These are phyloP conservation scores for Saccharomyces uvarum DNA, from an alignment of 1,139 yeast genomes.

Conservation along the genomic window DNA sequence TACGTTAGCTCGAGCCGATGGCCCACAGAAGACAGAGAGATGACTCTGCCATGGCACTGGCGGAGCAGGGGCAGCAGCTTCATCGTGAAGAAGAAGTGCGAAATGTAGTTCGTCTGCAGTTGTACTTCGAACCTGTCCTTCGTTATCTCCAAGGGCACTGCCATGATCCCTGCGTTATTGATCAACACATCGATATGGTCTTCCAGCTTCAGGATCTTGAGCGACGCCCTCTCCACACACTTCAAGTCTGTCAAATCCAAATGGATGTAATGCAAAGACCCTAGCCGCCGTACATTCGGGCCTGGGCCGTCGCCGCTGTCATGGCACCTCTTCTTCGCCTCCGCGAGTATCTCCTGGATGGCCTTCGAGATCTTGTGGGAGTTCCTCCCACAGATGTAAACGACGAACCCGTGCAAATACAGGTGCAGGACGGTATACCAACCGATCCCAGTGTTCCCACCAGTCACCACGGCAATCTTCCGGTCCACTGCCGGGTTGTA, in stretches of 20 bases:
- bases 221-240: slow-evolving; percentile 52
- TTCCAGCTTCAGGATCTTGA: slow-evolving; percentile 44
- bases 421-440: slow-evolving; percentile 69
- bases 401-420: slow-evolving; percentile 67
- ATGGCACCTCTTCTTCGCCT: slow-evolving; percentile 38
- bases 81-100: slow-evolving; percentile 67
- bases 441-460: slow-evolving; percentile 78
- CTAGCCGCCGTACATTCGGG: slow-evolving; percentile 34
- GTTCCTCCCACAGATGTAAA: slow-evolving; percentile 68
- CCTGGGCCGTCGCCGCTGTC: not conserved
- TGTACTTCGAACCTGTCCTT: slow-evolving; percentile 73
- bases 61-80: slow-evolving; percentile 51
- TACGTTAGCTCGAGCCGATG: slow-evolving; percentile 51
- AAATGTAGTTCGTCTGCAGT: slow-evolving; percentile 68
- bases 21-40: slow-evolving; percentile 64
- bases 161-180: slow-evolving; percentile 81
- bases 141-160: slow-evolving; percentile 57
- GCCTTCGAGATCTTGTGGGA: slow-evolving; percentile 49
- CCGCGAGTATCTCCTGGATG: slow-evolving; percentile 45
- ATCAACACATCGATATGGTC: slow-evolving; percentile 52
- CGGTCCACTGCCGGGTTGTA: slow-evolving; percentile 36
- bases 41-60: slow-evolving; percentile 42
- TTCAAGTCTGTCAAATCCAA: slow-evolving; percentile 55
- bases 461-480: slow-evolving; percentile 63
- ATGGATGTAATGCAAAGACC: slow-evolving; percentile 52